Evolutionary conservation across 2,329 filamentous ascomycete species (phyloP).

Genomic region (Oidium heveae): DNA sequence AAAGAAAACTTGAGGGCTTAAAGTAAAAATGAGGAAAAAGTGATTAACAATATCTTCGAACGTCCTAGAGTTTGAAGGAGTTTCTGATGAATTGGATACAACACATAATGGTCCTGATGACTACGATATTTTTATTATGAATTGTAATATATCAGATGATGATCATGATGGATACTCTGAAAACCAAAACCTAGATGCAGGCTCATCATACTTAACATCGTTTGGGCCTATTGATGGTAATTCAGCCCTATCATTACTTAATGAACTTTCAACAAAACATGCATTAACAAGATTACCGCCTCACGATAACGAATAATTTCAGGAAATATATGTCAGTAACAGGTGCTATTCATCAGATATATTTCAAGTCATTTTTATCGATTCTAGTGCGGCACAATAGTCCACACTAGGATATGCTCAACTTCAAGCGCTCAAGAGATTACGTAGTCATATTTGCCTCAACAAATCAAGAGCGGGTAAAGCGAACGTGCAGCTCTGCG

Average conservation of each 20-base stretch:
- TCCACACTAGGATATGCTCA: neutral
- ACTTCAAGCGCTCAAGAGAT: neutral
- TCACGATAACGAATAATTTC: neutral
- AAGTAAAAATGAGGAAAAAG: no score
- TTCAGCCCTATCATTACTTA: neutral
- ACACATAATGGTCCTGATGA: neutral
- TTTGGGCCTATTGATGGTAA: neutral
- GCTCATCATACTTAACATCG: neutral
- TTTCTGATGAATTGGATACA: neutral
- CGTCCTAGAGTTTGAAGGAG: neutral
- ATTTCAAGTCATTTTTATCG: conserved; percentile 1
- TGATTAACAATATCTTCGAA: no score
- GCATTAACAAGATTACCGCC: neutral
- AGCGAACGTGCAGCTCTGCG: neutral
- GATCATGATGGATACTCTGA: neutral
- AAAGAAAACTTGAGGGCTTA: no score
- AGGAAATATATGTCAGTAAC: neutral
- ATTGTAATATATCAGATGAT: neutral
- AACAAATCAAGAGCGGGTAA: neutral
- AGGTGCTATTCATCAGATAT: neutral
- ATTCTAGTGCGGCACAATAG: neutral
- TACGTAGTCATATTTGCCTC: neutral
- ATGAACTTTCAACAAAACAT: neutral
- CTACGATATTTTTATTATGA: neutral
- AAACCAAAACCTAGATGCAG: neutral